These are phyloP conservation scores for Magnusiomyces starmeri DNA, from an alignment of 1,139 yeast genomes.

Conservation along the genomic window DNA sequence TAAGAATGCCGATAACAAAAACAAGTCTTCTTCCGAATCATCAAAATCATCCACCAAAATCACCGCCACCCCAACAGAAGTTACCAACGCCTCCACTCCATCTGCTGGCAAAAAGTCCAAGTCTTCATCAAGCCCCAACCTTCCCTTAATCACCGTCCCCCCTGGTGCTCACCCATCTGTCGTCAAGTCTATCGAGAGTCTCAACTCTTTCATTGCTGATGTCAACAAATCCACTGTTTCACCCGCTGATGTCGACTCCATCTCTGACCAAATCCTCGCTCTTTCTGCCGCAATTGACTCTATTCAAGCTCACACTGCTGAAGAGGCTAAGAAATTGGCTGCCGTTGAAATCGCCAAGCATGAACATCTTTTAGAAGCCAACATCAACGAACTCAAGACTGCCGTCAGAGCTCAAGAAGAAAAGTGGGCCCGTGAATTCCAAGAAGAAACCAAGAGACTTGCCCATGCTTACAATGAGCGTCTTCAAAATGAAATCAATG, in stretches of 20 bases:
- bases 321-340: constrained; percentile 25
- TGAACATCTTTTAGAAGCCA: constrained; percentile 24
- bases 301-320: constrained; percentile 22
- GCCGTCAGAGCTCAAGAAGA: constrained; percentile 44
- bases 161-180: constrained; percentile 42
- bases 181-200: constrained; percentile 41
- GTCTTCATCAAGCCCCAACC: constrained; percentile 2
- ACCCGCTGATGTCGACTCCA: constrained; percentile 27
- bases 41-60: constrained; percentile 1
- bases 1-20: constrained; percentile 14
- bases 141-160: constrained; percentile 28
- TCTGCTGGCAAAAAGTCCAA: constrained; percentile 1
- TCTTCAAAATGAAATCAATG: constrained; percentile 58
- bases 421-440: constrained; percentile 50
- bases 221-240: constrained; percentile 39
- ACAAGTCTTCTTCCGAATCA: constrained; percentile 11
- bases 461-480: constrained; percentile 56
- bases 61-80: constrained; percentile 15
- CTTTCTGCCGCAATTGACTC: constrained; percentile 28
- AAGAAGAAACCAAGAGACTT: constrained; percentile 55
- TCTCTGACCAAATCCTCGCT: constrained; percentile 26
- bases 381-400: constrained; percentile 30
- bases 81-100: constrained; percentile 11
- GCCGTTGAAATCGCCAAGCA: constrained; percentile 24
- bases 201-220: constrained; percentile 47